Base-by-base conservation (phyloP, 768 basidiomycete species). In the Agaricus sinodeliciosus region DNA sequence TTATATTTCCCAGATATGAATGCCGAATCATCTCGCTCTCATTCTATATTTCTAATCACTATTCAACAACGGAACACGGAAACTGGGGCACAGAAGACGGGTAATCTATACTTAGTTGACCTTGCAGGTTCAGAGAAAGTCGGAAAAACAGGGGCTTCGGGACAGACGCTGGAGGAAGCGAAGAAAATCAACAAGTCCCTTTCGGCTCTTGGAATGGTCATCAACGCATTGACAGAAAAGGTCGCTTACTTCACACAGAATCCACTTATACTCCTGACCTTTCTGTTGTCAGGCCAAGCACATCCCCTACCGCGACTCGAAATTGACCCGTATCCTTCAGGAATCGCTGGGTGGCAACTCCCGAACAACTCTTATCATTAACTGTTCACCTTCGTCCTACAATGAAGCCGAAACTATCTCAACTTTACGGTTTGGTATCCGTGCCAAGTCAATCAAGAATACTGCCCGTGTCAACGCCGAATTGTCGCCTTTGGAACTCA, bases 381-480 rank as follows among this genome's bases (percentile, higher is more conserved):
- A 98, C 70, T 98, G 96, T 65, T 99, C 96, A 15, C 96, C 96
- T 15, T 94, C 93, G 1, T 85, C 90, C 0, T 99, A 94, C 73
- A 99, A 99, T 63, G 96, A 98, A 67, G 76, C 90, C 2, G 96
- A 99, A 69, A 99, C 96, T 0, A 76, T 99, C 31, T 89, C 87
- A 2, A 99, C 96, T 3, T 81, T 99, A n/a, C 87, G 96, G 22
- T 99, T 99, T 67, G 96, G 96, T 76, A 98, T 98, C 66, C 91
- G 96, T 58, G 95, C 96, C n/a, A 99, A 99, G 71, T 90, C 91
- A n/a, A 99, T 99, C 82, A 98, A 98, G 90, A 99, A 99, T 70
- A 91, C 90, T 56, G 96, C 96, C 56, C 89, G 96, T 43, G 91
- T 99, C 72, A 99, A 99, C 68, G 93, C 94, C 49, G 96, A 99